Conservation (phyloP, 495 filamentous ascomycete genomes). For the Durotheca rogersii region DNA sequence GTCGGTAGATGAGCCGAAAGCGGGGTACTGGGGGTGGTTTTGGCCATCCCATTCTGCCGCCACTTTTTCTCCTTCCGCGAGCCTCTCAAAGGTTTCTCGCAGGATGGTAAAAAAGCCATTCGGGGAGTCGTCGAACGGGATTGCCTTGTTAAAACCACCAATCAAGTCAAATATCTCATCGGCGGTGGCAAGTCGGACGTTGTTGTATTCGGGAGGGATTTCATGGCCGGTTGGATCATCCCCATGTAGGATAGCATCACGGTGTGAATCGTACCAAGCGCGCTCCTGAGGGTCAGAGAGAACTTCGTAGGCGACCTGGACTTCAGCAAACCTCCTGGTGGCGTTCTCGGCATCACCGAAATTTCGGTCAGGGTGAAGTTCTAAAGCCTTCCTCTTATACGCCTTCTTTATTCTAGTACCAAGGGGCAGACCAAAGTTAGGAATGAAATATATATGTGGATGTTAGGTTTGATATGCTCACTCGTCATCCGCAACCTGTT, state of each 20-base stretch:
- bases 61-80: constrained; percentile 77
- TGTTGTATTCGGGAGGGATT: constrained; percentile 56
- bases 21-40: constrained; percentile 62
- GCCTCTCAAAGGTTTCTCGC: constrained; percentile 68
- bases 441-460: constrained; percentile 2
- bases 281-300: constrained; percentile 94
- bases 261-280: constrained; percentile 96
- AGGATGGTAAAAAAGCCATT: constrained; percentile 82
- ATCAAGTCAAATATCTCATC: constrained; percentile 74
- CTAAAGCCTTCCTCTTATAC: constrained; percentile 85
- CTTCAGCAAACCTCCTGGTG: constrained; percentile 82
- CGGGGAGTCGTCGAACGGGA: constrained; percentile 73
- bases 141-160: constrained; percentile 69
- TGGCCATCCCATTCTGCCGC: constrained; percentile 68
- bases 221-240: constrained; percentile 49
- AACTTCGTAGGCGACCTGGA: constrained; percentile 91
- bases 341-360: constrained; percentile 79
- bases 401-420: constrained; percentile 80
- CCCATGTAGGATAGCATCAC: constrained; percentile 74
- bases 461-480: constrained; percentile 43
- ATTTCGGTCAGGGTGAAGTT: constrained; percentile 94
- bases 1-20: constrained; percentile 72
- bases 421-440: constrained; percentile 6
- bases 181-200: constrained; percentile 70
- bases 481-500: constrained; percentile 79